Evolutionary conservation across 2,329 filamentous ascomycete species (phyloP), one percentile per base, ranked within the genome.

Genomic region (Falciphora oryzae): DNA sequence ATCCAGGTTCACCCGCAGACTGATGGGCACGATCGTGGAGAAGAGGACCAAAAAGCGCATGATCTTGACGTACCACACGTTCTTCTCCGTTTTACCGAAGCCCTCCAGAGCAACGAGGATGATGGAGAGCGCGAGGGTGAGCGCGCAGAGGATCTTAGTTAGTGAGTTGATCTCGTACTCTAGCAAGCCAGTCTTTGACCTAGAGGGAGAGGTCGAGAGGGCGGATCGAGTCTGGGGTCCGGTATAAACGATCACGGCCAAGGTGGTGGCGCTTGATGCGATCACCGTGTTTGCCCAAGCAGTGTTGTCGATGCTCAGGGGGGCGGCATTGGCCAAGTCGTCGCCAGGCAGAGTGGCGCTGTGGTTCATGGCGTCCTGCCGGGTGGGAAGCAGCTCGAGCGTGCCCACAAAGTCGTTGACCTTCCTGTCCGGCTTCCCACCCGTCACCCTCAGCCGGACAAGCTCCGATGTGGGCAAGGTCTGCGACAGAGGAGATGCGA

Each of bases 221-320:
- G 95, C 93, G 31, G 96, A 96, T 65, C 96, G 87, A 2, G 95
- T 99, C 75, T 99, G 92, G 0, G 92, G 89, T 0, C 95, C 96
- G 4, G 95, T 98, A 75, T 99, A 99, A 67, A 99, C 83, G 62
- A 99, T 91, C 1, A 93, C 92, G 2, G 93, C 94, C 65, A 97
- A 82, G 0, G 95, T 95, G 4, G 86, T 91, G 1, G 91, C 94
- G 74, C 93, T 95, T 1, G 94, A 98, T 1, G 95, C 95, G 66
- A 99, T 90, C 29, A 99, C 91, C 0, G 95, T 99, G 73, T 98
- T 99, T 25, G 94, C 94, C 95, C 96, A 99, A 13, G 96, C 95
- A 10, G 95, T 98, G 73, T 99, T 97, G 76, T 99, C 95, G 67
- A 99, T 97, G 1, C 87, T 92, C 53, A 99, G 81, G 1, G 93